Base-by-base conservation (phyloP, 73 alveolate species). In the Paramecium octaurelia region DNA sequence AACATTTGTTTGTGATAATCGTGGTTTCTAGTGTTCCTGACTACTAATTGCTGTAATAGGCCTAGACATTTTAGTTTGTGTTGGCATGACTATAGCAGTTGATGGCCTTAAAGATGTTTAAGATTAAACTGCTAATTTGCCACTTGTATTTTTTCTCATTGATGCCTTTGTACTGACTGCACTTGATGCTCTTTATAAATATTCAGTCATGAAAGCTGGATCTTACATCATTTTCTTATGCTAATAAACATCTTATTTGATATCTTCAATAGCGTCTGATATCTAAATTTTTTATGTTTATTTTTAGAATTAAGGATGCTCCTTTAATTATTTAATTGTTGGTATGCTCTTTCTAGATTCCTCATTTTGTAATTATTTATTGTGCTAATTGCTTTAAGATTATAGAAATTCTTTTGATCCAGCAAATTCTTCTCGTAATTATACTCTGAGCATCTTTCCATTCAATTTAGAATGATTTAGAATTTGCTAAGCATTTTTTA, bases 211-310 rank as follows among this genome's bases (percentile, higher is more conserved):
- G 24, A 80, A 80, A 2, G 70, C 91, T 10, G 76, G 48, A 48
- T 80, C 91, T 42, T 80, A 9, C 91, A 80, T 48, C 91, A 80
- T 80, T 48, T 80, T 80, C 24, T 80, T 80, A 46, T 80, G 91
- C 12, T 80, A 14, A 20, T 80, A 34, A 24, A 44, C 75, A 31
- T 80, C 91, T 24, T 6, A 44, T 46, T n/a, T 80, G 9, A 80
- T 80, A 29, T 73, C 57, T 5, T 73, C 60, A 4, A 73, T 73
- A 29, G 84, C 84, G 35, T 38, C 87, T 14, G 60, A 73, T 12
- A 36, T 40, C 59, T 40, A 36, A 18, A 73, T 73, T 43, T 73
- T 73, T 27, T 38, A 42, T 35, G 88, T 35, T n/a, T 75, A 75
- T 38, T 44, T 44, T 43, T 80, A 48, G 12, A 48, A 48, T 44